Percentiles rank a stretch among this genome's conserved stretches.
phyloP scores from a whole-genome alignment of 495 filamentous ascomycete genomes.

The Daldinia bambusicola region DNA sequence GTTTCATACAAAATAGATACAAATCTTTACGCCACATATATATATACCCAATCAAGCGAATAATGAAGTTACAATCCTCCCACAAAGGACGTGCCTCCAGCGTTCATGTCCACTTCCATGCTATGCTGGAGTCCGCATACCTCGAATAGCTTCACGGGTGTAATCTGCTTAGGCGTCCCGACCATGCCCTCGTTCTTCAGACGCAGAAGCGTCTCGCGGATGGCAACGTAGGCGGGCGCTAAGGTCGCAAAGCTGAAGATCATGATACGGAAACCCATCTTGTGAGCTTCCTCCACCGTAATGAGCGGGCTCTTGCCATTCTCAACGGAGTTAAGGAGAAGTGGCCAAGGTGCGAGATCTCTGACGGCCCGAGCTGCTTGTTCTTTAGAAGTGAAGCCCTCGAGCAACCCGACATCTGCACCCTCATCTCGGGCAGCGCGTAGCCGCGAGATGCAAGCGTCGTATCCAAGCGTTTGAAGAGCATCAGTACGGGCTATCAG shows the following conservation, averaged over 20 bases:
- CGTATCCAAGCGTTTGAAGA: slow-evolving; percentile 68
- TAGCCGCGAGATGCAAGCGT: slow-evolving; percentile 52
- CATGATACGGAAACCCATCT: slow-evolving; percentile 73
- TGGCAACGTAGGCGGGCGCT: slow-evolving; percentile 64
- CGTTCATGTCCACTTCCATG: slow-evolving; percentile 65
- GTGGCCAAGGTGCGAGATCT: slow-evolving; percentile 66
- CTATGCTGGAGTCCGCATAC: slow-evolving; percentile 68
- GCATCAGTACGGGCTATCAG: slow-evolving; percentile 74
- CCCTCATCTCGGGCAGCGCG: slow-evolving; percentile 65
- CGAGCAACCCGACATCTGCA: slow-evolving; percentile 72
- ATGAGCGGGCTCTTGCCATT: slow-evolving; percentile 69
- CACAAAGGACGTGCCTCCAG: slow-evolving; percentile 57
- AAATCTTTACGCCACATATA: slow-evolving; percentile 1
- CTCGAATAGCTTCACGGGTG: slow-evolving; percentile 49
- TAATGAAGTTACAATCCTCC: slow-evolving; percentile 19
- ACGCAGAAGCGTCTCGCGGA: slow-evolving; percentile 56
- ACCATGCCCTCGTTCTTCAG: slow-evolving; percentile 62
- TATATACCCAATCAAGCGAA: not conserved
- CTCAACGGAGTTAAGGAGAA: slow-evolving; percentile 72
- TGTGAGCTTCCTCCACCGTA: slow-evolving; percentile 63
- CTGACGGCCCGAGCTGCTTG: slow-evolving; percentile 62
- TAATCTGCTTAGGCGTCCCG: slow-evolving; percentile 58
- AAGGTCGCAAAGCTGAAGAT: slow-evolving; percentile 68
- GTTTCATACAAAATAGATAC: not conserved
- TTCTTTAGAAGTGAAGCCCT: slow-evolving; percentile 68